Percentiles rank a stretch among this genome's conserved stretches.
These are phyloP conservation scores for Penicillium sp. DNA, from an alignment of 2,329 filamentous ascomycete genomes.

Conservation along the genomic window DNA sequence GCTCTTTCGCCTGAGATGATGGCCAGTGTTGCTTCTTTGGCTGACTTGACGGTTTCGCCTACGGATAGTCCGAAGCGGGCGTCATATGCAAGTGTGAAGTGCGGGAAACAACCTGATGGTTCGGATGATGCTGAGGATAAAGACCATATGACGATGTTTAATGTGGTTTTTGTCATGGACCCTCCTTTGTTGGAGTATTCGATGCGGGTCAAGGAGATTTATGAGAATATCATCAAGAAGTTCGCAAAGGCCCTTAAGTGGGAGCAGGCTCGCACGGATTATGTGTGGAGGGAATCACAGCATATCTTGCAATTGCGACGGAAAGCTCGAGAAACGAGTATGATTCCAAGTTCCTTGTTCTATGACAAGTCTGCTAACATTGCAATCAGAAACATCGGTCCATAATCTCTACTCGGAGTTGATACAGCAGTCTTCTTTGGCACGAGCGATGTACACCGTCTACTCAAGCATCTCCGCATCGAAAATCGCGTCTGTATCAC, in stretches of 20 bases:
- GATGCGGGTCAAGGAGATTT: constrained; percentile 71
- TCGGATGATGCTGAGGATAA: constrained; percentile 40
- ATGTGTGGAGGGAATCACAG: constrained; percentile 89
- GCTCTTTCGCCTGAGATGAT: constrained; percentile 27
- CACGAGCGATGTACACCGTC: constrained; percentile 76
- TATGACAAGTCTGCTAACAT: constrained; percentile 13
- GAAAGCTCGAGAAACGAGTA: constrained; percentile 65
- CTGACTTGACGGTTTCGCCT: constrained; percentile 23
- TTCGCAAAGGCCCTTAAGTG: constrained; percentile 90
- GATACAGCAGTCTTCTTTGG: constrained; percentile 68
- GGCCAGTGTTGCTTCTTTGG: constrained; percentile 30
- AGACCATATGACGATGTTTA: constrained; percentile 90
- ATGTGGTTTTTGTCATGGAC: constrained; percentile 87
- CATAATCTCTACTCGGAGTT: constrained; percentile 44
- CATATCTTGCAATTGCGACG: constrained; percentile 78
- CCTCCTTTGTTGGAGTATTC: constrained; percentile 76
- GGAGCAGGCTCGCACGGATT: constrained; percentile 84
- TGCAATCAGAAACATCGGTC: constrained; percentile 32
- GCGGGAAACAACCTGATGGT: constrained; percentile 23
- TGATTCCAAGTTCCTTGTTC: background rate
- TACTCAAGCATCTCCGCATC: constrained; percentile 79
- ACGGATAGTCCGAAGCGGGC: constrained; percentile 26
- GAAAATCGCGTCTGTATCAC: constrained; percentile 78
- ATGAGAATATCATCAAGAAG: constrained; percentile 85
- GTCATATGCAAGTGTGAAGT: constrained; percentile 21